Evolutionary conservation across 2,329 filamentous ascomycete genomes (phyloP), one percentile per base, ranked within the genome.

Genomic region (Phoma sp.): DNA sequence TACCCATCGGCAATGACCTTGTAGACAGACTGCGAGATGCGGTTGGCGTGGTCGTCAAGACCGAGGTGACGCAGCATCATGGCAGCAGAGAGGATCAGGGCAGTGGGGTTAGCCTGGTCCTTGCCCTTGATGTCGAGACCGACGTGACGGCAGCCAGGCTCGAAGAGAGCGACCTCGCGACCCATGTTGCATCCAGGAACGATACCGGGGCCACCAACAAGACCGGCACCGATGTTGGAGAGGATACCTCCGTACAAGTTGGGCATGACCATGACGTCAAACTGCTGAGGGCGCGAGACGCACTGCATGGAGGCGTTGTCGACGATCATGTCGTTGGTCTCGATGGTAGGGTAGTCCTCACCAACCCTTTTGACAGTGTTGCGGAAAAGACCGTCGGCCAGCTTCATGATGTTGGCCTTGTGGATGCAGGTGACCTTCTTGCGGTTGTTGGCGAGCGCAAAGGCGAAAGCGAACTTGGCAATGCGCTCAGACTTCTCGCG

Each of bases 351-450:
- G 83, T 95, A 99, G 78, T 96, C 91, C 83, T 96, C 90, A 65
- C 92, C 90, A 67, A 95, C 88, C 72, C 88, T 85, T 83, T 96
- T 91, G 85, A 98, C 96, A 67, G 95, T 98, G 82, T 88, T 93
- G 78, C 95, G 90, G 91, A 99, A 99, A 53, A 99, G 90, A 80
- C 95, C 95, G 70, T 99, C 95, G 77, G 93, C 93, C 56, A 99
- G 86, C 86, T 99, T 99, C 95, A 99, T 99, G 83, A 99, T 99
- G 86, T 99, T 99, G 81, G 95, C 95, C 86, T 99, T 99, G 89
- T 99, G 95, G 76, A 99, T 98, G 83, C 93, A 97, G 66, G 95
- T 98, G 54, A 99, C 91, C 89, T 98, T 98, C 85, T 96, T 93
- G 77, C 95, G 88, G 86, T 96, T 93, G 86, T 99, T 99, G 79